phyloP scores from a whole-genome alignment of 164 flowering plant genomes.

The Berberis vulgaris region DNA sequence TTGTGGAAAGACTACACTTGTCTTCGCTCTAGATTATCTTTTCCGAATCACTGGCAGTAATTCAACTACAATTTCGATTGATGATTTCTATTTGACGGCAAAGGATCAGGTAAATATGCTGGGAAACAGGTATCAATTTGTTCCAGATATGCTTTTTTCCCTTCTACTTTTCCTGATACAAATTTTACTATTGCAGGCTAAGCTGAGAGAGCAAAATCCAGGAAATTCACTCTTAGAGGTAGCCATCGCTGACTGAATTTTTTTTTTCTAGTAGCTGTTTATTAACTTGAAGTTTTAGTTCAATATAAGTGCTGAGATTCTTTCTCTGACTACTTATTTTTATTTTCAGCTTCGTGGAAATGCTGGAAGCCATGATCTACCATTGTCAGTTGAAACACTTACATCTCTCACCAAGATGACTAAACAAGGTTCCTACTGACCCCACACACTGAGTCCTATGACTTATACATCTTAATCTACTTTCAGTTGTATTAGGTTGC shows the following conservation, averaged over 20 bases:
- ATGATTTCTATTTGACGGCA: conserved; percentile 91
- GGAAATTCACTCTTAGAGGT: conserved; percentile 94
- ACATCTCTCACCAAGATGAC: conserved; percentile 51
- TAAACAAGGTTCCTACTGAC: conserved; percentile 52
- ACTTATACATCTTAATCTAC: too few relatives aligned
- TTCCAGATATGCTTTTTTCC: background rate
- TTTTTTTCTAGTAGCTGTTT: too few relatives aligned
- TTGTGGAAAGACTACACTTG: conserved; percentile 97
- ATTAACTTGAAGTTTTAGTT: too few relatives aligned
- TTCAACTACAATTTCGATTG: conserved; percentile 80
- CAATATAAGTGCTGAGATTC: too few relatives aligned
- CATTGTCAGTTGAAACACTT: conserved; percentile 64
- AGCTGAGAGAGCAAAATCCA: conserved; percentile 61
- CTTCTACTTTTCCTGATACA: conserved; percentile 1
- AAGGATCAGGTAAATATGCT: conserved; percentile 62
- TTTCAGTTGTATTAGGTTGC: too few relatives aligned
- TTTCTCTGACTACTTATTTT: background rate
- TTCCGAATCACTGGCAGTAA: conserved; percentile 65
- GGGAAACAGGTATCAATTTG: background rate
- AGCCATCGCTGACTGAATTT: background rate
- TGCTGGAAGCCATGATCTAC: conserved; percentile 95
- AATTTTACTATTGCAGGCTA: conserved; percentile 39
- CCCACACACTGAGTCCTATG: background rate
- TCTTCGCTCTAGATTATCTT: conserved; percentile 77
- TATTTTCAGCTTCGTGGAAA: conserved; percentile 76